Conservation (phyloP, 768 basidiomycete genomes). For the Mycena olivaceomarginata region DNA sequence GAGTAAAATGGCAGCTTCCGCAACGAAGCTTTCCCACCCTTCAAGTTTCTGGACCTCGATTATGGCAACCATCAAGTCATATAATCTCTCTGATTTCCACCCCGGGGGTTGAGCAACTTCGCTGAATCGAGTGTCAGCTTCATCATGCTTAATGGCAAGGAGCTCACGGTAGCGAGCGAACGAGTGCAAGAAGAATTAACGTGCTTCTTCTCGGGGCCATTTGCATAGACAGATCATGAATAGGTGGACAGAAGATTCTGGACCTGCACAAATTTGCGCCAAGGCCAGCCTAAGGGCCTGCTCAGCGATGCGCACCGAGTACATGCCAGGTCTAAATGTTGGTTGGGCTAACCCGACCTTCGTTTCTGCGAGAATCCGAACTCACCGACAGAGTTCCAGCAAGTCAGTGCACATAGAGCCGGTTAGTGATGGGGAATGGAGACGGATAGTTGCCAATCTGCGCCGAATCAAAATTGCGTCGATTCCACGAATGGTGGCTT, state of each 20-base stretch:
- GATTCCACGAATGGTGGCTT: constrained; percentile 45
- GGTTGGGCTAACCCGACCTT: not conserved
- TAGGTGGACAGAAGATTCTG: not conserved
- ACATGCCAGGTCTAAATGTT: constrained; percentile 9
- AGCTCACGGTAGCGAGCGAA: not conserved
- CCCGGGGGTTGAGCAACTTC: not conserved
- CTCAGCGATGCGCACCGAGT: constrained; percentile 10
- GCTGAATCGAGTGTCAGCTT: not conserved
- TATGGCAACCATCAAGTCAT: constrained; percentile 16
- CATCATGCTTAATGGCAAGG: too few species aligned
- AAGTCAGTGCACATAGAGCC: constrained; percentile 17
- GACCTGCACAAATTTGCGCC: constrained; percentile 3
- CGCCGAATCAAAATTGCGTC: constrained; percentile 40
- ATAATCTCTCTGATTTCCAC: not conserved
- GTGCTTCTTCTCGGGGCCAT: constrained; percentile 26
- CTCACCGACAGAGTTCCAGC: constrained; percentile 31
- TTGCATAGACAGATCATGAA: not conserved
- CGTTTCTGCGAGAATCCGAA: not conserved
- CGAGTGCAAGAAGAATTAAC: constrained; percentile 16
- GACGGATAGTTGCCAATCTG: constrained; percentile 40
- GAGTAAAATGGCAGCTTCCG: constrained; percentile 18
- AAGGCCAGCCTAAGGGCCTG: constrained; percentile 7
- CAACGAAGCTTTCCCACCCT: constrained; percentile 6
- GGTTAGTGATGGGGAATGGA: not conserved
- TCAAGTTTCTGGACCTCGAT: constrained; percentile 14